Conservation (phyloP, 1,284 basidiomycete genomes). For the Golubevia sp. region DNA sequence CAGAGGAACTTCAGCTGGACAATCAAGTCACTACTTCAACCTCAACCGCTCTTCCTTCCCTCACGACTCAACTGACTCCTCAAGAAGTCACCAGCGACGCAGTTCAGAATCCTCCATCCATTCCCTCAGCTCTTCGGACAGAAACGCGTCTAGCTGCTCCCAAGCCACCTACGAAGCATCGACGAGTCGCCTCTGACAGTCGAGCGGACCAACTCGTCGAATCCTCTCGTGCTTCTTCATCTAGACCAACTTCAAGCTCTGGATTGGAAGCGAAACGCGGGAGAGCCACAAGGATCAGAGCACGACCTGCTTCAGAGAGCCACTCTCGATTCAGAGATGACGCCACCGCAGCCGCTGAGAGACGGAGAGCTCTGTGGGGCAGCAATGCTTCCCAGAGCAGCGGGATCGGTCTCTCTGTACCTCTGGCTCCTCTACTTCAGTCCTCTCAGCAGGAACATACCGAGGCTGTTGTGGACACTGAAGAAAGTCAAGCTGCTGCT, state of each 20-base stretch:
- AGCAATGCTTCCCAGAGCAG: constrained; percentile 1
- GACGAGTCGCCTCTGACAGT: background rate
- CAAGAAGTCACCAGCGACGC: background rate
- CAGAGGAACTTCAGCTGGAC: background rate
- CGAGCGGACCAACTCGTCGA: background rate
- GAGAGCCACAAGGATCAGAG: constrained; percentile 1
- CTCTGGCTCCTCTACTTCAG: background rate
- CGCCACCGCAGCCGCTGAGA: constrained; percentile 1
- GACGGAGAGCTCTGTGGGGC: constrained; percentile 3
- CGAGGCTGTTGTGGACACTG: background rate
- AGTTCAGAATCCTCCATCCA: background rate
- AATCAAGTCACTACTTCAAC: background rate
- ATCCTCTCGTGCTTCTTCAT: background rate
- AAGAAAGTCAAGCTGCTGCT: background rate
- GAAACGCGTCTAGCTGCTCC: background rate
- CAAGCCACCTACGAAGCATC: background rate
- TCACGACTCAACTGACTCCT: background rate
- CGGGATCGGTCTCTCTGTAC: background rate
- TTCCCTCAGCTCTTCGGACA: background rate
- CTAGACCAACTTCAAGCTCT: background rate
- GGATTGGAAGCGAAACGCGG: background rate
- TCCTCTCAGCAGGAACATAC: background rate
- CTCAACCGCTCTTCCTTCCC: background rate
- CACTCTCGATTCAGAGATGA: constrained; percentile 7
- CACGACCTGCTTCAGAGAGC: constrained; percentile 3